Percentiles rank a stretch among this genome's conserved stretches.
phyloP scores from a whole-genome alignment of 371 early-diverging fungal species.

The Amoeboaphelidium protococcarum region DNA sequence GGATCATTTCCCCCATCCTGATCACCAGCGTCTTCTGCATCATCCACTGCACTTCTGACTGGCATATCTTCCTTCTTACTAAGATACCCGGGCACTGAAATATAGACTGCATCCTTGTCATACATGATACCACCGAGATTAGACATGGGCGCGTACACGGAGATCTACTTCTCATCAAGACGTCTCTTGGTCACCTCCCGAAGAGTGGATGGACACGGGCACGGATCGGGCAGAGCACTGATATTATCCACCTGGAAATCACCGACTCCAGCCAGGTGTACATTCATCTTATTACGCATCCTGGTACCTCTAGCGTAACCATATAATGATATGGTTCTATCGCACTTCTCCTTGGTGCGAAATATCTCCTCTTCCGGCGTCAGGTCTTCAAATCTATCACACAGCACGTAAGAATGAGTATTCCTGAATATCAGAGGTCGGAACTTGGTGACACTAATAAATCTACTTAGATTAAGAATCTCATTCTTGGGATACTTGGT shows the following conservation, averaged over 20 bases:
- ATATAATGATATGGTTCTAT: constrained; percentile 72
- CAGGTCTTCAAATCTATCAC: constrained; percentile 86
- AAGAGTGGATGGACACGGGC: constrained; percentile 47
- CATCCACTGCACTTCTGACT: constrained; percentile 1
- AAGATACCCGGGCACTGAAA: constrained; percentile 68
- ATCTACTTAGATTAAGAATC: constrained; percentile 72
- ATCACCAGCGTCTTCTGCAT: constrained; percentile 7
- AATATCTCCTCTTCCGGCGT: constrained; percentile 59
- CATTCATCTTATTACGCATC: constrained; percentile 43
- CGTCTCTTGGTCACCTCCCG: constrained; percentile 71
- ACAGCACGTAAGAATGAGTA: constrained; percentile 77
- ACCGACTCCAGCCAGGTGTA: constrained; percentile 88
- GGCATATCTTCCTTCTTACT: constrained; percentile 26
- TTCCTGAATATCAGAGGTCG: constrained; percentile 87
- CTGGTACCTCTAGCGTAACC: constrained; percentile 86
- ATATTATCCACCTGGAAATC: constrained; percentile 53
- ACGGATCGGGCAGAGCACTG: constrained; percentile 35
- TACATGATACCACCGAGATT: constrained; percentile 91
- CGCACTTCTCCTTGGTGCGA: constrained; percentile 46
- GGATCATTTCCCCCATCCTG: constrained; percentile 10
- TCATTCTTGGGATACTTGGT: constrained; percentile 77
- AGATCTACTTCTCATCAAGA: constrained; percentile 67
- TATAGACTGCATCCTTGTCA: constrained; percentile 94
- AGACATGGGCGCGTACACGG: constrained; percentile 93
- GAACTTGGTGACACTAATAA: constrained; percentile 89